Percentiles rank a stretch among this genome's conserved stretches.
Conservation (phyloP, 805 yeast genomes). For the Wickerhamomyces ciferrii region DNA sequence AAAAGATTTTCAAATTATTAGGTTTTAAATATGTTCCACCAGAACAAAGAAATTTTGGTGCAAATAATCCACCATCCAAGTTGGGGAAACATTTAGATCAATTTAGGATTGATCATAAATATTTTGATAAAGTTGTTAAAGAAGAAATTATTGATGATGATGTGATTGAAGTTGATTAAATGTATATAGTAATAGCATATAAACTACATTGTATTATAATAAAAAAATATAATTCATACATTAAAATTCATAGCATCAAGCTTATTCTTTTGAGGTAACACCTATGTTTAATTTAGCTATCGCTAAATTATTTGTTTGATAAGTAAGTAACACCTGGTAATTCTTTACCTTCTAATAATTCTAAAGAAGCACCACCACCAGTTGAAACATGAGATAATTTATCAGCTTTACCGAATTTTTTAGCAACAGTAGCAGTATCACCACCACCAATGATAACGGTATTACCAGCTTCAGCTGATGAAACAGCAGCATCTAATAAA, state of each 20-base stretch:
- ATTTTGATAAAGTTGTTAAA: not conserved
- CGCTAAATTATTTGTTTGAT: conserved; percentile 60
- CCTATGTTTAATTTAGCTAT: no score
- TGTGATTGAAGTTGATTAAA: not conserved
- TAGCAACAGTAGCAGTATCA: conserved; percentile 99
- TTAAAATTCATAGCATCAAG: not conserved
- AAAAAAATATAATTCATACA: not conserved
- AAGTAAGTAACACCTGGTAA: conserved; percentile 97
- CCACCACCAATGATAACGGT: conserved; percentile 97
- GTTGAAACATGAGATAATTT: conserved; percentile 98
- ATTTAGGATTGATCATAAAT: not conserved
- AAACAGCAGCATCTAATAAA: conserved; percentile 82
- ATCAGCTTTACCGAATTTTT: conserved; percentile 95
- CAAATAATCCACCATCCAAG: not conserved
- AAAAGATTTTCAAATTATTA: conserved; percentile 37
- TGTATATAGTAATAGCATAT: no score
- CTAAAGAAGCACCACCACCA: conserved; percentile 99
- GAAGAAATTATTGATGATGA: not conserved
- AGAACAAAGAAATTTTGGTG: conserved; percentile 21
- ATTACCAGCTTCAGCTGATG: conserved; percentile 81
- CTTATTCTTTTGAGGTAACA: conserved; percentile 75
- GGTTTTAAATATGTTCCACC: conserved; percentile 31
- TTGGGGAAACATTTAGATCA: not conserved
- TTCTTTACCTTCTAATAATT: conserved; percentile 97
- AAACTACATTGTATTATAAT: not conserved